Evolutionary conservation across 2,329 filamentous ascomycete genomes (phyloP).

Genomic region (Bertia moriformis): DNA sequence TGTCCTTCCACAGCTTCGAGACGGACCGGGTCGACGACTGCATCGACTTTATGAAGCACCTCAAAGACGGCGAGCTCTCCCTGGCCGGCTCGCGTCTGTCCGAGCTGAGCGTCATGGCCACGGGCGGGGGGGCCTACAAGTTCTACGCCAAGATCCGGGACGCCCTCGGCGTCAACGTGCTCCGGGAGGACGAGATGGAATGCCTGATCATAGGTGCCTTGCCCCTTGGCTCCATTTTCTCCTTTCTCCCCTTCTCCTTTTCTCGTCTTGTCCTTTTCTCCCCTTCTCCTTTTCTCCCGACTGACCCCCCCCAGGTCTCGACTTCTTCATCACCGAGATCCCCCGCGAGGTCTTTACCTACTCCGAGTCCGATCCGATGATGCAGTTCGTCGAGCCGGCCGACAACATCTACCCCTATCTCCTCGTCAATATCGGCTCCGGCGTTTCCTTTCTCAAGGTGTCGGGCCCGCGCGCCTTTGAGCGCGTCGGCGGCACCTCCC

Average conservation of each 20-base stretch:
- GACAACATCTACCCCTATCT: conserved; percentile 86
- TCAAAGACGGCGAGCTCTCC: conserved; percentile 68
- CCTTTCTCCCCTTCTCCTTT: neutral
- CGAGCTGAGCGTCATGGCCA: conserved; percentile 84
- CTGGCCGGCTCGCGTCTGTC: conserved; percentile 58
- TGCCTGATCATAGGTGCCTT: conserved; percentile 84
- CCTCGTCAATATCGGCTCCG: conserved; percentile 93
- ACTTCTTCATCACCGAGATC: conserved; percentile 98
- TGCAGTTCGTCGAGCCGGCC: conserved; percentile 72
- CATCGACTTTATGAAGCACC: conserved; percentile 74
- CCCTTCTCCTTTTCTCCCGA: neutral
- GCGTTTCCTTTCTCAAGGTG: conserved; percentile 94
- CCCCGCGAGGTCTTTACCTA: conserved; percentile 95
- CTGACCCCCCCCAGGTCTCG: conserved; percentile 47
- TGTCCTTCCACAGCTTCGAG: conserved; percentile 94
- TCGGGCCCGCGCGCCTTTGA: conserved; percentile 74
- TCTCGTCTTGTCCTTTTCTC: neutral
- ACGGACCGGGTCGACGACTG: conserved; percentile 88
- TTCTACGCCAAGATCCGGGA: conserved; percentile 85
- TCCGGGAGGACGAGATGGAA: conserved; percentile 95
- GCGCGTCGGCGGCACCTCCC: conserved; percentile 84
- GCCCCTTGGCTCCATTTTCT: too few relatives aligned
- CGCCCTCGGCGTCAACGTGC: conserved; percentile 71
- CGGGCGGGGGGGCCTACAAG: conserved; percentile 89
- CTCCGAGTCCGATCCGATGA: conserved; percentile 68